Evolutionary conservation across 306 rosid species (phyloP), one percentile per base, ranked within the genome.

Genomic region (Vigna reflexopilosa): DNA sequence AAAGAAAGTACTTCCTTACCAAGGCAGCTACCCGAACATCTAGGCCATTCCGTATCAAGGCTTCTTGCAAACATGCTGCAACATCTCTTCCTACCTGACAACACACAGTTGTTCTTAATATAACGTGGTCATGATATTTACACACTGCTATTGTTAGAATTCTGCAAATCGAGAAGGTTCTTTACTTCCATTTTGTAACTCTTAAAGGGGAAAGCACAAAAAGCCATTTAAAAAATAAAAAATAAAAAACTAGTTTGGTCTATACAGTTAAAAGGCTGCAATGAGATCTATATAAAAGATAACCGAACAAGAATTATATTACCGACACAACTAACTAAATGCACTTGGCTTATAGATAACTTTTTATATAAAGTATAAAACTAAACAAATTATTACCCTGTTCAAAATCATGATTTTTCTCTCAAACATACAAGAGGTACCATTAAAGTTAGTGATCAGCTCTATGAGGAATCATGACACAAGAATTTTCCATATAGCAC

Each of bases 31-130:
- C 96, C 57, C 80, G 87, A 88, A 91, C 86, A 84, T 90, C 88
- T 56, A 94, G 85, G 78, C 93, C 97, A 34, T 86, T 84, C 73
- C 90, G 88, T 32, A 19, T 49, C 77, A 91, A 71, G 26, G 97
- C 96, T 81, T 91, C 87, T 81, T 90, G 93, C 82, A 94, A 86
- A 77, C 87, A 87, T 72, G 75, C 94, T 4, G 85, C 86, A 82
- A 89, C 88, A 87, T 94, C 97, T 87, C 73, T 87, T 84, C 97
- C 96, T 76, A 89, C 90, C 98, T 94, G 89, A 55, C 81, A 89
- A 82, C 81, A 58, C 70, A 45, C 15, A 67, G 70, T 7, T 66
- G 22, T 19, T 51, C 78, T 70, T 54, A 44, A 36, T 45, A 72
- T 34, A 45, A 56, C 59, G 24, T 38, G 51, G 38, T 55, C 72